phyloP scores from a whole-genome alignment of 495 filamentous ascomycete species.

The Tuber magnatum region DNA sequence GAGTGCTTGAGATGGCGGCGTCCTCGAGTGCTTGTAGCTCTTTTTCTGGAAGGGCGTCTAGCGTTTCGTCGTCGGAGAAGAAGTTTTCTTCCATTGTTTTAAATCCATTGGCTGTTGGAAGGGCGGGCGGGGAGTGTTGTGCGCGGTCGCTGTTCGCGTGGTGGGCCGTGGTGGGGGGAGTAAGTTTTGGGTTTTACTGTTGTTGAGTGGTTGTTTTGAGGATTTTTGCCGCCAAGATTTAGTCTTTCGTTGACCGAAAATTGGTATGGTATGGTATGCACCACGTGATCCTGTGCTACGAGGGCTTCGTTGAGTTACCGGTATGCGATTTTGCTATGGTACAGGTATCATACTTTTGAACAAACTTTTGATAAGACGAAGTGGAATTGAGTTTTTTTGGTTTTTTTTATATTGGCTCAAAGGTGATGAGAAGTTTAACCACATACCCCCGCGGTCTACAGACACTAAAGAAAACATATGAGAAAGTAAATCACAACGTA shows the following conservation, averaged over 20 bases:
- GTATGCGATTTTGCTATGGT: not conserved
- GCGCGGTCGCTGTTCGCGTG: slow-evolving; percentile 1
- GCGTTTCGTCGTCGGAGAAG: slow-evolving; percentile 37
- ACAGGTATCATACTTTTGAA: not conserved
- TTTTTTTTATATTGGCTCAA: not conserved
- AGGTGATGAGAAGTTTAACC: not conserved
- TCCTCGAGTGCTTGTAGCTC: slow-evolving; percentile 39
- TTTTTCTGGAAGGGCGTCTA: slow-evolving; percentile 38
- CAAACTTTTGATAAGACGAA: not conserved
- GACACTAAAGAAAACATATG: not conserved
- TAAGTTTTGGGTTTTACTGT: slow-evolving; percentile 4
- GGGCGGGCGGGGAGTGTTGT: not conserved
- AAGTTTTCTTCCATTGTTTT: slow-evolving; percentile 35
- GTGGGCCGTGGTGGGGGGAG: not conserved
- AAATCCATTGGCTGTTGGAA: slow-evolving; percentile 26
- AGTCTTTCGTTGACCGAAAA: not conserved
- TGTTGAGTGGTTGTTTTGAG: slow-evolving; percentile 17
- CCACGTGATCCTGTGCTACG: not conserved
- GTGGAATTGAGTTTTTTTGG: not conserved
- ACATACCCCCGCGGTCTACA: not conserved
- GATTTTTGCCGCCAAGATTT: slow-evolving; percentile 13
- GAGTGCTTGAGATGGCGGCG: slow-evolving; percentile 30
- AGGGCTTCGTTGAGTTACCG: not conserved
- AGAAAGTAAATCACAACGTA: not conserved
- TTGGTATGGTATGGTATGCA: no score